Conservation (phyloP, 129 eudicot species). For the Mikania micrantha region DNA sequence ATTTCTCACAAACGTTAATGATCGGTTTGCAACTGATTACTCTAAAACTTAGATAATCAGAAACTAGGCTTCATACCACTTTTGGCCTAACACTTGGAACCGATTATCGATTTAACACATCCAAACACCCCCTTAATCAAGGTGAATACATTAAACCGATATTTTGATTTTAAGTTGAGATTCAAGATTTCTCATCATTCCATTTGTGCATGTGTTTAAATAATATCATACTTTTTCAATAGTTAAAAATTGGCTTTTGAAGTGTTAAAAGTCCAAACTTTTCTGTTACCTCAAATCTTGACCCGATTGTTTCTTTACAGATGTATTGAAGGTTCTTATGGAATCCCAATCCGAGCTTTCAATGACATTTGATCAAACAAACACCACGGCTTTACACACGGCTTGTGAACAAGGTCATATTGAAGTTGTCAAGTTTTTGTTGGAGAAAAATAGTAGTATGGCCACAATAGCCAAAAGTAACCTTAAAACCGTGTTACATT, state of each 20-base stretch:
- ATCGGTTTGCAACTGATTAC: neutral
- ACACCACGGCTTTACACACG: conserved; percentile 68
- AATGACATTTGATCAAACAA: conserved; percentile 58
- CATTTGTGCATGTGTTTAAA: neutral
- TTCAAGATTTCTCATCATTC: neutral
- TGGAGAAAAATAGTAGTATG: conserved; percentile 46
- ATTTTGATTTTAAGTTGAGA: neutral
- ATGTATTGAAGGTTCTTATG: conserved; percentile 52
- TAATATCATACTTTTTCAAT: neutral
- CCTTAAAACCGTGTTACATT: conserved; percentile 64
- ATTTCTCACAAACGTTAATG: neutral
- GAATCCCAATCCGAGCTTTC: conserved; percentile 59
- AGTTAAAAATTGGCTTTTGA: neutral
- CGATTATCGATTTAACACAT: neutral
- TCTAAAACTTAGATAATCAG: neutral
- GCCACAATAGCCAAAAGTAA: conserved; percentile 56
- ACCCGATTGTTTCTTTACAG: conserved; percentile 29
- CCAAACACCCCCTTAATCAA: neutral
- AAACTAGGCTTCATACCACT: neutral
- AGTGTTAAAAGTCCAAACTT: neutral
- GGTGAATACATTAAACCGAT: neutral
- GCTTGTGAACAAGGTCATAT: conserved; percentile 71
- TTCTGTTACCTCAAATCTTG: neutral
- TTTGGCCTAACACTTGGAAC: neutral
- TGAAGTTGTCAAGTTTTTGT: conserved; percentile 59